Base-by-base conservation (phyloP, 768 basidiomycete species). In the Asterophora lycoperdoides region DNA sequence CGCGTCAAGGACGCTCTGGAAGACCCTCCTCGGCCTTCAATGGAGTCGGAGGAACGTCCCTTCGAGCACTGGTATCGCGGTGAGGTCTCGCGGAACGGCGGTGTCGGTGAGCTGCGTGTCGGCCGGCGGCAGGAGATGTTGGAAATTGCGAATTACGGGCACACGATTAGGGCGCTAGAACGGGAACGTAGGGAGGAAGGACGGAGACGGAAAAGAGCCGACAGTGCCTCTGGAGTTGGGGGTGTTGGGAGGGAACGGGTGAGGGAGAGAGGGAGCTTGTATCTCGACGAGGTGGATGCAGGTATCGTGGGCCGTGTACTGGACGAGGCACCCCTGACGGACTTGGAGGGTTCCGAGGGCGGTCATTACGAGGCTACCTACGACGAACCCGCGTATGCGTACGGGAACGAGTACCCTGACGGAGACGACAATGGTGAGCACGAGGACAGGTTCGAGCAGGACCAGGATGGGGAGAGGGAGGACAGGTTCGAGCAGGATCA, bases 11-110 rank as follows among this genome's bases (percentile, higher is more conserved):
- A 73, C 18, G 73, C 72, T 29, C 23, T 3, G 2, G 40, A 41
- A 37, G 60, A 68, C 32, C 69, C 71, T n/a, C 63, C 75, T 4
- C 76, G 88, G 37, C 68, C 74, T 10, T 88, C 87, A 4, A 76
- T 68, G 19, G 88, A 91, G 18, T 89, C 87, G 5, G 88, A 89
- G 52, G 89, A 92, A 60, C 78, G 79, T 11, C 89, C 89, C 0
- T 92, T 84, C 51, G 88, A 92, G 58, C 89, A 93, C 59, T 92
- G 89, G 89, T 93, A 93, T 61, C 83, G 89, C 41, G 89, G 89
- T 1, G 89, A 93, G 56, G 79, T 89, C 4, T 83, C 89, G 10
- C 76, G 89, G 41, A 93, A 93, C 60, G 89, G 89, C 19, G 89
- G 89, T n/a, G 88, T 92, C 9, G 89, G 89, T 41, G 89, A 92